Percentiles rank a stretch among this genome's conserved stretches.
Evolutionary conservation across 1,284 basidiomycete species (phyloP).

Genomic region (Trichosporon asahii): DNA sequence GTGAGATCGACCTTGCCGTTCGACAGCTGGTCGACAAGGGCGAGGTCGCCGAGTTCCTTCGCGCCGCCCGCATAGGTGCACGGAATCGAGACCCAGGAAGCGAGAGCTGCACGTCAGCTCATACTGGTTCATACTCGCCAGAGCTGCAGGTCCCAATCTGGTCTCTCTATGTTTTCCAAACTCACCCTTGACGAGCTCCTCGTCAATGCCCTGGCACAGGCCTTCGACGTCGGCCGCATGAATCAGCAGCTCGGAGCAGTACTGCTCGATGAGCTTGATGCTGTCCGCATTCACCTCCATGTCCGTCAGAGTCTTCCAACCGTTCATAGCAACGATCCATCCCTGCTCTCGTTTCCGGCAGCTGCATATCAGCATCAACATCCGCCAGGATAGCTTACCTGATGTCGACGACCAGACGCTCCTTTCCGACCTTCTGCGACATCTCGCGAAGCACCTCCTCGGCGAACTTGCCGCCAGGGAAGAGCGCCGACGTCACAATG

Average conservation of each 20-base stretch:
- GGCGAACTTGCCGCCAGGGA: conserved; percentile 76
- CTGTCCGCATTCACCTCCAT: conserved; percentile 69
- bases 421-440: conserved; percentile 69
- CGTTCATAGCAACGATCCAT: conserved; percentile 98
- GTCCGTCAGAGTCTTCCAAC: conserved; percentile 95
- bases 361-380: conserved; percentile 53
- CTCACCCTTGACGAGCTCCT: conserved; percentile 78
- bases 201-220: conserved; percentile 92
- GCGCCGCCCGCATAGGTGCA: conserved; percentile 98
- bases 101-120: conserved; percentile 62
- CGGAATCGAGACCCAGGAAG: conserved; percentile 85
- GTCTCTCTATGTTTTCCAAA: too few relatives aligned
- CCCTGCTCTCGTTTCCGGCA: conserved; percentile 72
- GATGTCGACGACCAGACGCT: conserved; percentile 90
- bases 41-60: conserved; percentile 79
- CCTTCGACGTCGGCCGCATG: conserved; percentile 99
- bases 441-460: conserved; percentile 67
- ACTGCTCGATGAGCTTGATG: conserved; percentile 39
- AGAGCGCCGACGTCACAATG: conserved; percentile 95
- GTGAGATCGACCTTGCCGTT: conserved; percentile 88
- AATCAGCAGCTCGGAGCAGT: conserved; percentile 80
- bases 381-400: conserved; percentile 58
- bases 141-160: too few relatives aligned
- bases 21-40: conserved; percentile 76
- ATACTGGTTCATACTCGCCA: too few relatives aligned